Percentiles rank a stretch among this genome's conserved stretches.
Conservation (phyloP, 2,329 filamentous ascomycete species). For the Penicillium sp. region DNA sequence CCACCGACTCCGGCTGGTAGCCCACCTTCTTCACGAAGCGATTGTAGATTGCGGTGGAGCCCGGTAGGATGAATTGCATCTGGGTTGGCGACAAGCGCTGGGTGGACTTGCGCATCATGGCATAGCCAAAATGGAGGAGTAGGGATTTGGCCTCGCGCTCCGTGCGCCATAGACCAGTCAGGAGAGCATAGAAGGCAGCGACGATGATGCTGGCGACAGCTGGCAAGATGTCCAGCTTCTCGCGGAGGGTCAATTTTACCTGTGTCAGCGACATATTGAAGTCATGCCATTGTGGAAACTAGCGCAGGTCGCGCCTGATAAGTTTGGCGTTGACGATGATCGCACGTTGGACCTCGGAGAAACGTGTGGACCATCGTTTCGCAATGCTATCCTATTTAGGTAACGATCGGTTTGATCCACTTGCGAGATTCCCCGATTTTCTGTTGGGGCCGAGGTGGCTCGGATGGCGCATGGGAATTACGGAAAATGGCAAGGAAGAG, state of each 20-base stretch:
- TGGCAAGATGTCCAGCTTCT: slow-evolving; percentile 37
- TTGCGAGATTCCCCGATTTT: not conserved
- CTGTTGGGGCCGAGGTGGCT: slow-evolving; percentile 7
- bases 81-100: slow-evolving; percentile 29
- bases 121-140: slow-evolving; percentile 37
- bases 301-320: slow-evolving; percentile 2
- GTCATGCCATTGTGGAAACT: not conserved
- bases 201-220: slow-evolving; percentile 29
- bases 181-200: slow-evolving; percentile 28
- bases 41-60: slow-evolving; percentile 32
- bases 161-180: slow-evolving; percentile 30
- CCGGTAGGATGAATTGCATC: slow-evolving; percentile 31
- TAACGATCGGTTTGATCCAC: slow-evolving; percentile 8
- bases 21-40: slow-evolving; percentile 25
- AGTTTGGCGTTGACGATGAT: not conserved
- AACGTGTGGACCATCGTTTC: slow-evolving; percentile 7
- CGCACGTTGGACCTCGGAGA: slow-evolving; percentile 3
- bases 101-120: slow-evolving; percentile 33
- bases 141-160: slow-evolving; percentile 31
- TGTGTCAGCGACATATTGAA: slow-evolving; percentile 18
- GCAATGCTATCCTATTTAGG: slow-evolving; percentile 17
- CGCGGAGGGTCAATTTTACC: slow-evolving; percentile 26
- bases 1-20: slow-evolving; percentile 27
- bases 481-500: not conserved
- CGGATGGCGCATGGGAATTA: not conserved